Base-by-base conservation (phyloP, 1,284 basidiomycete genomes). In the Phlebopus sp. region DNA sequence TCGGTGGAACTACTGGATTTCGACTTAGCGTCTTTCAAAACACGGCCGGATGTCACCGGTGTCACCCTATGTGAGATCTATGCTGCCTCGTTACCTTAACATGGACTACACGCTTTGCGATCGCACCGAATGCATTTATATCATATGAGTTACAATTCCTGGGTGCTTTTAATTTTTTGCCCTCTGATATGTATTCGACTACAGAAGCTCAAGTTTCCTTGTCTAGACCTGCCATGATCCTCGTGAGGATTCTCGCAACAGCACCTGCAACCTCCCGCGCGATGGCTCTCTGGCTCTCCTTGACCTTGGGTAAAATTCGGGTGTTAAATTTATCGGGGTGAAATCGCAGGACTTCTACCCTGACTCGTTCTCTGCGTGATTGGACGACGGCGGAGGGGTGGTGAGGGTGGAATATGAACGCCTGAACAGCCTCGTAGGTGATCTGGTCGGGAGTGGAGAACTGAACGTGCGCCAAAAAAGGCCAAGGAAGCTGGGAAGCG, bases 311-410 rank as follows among this genome's bases (percentile, higher is more conserved):
- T 32, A 80, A 54, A 37, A 76, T 54, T 37, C 69, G 58, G 18
- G 55, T 39, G 44, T 69, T 56, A 53, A 79, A 74, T 56, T 76
- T 78, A 55, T 81, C 80, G 1, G 79, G 76, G 53, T 82, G 79
- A 69, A 76, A 81, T 14, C 68, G 68, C 36, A 78, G 55, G 30
- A 81, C 59, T 54, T 81, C 78, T 9, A 53, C 53, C 54, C 68
- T 73, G 54, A 79, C 51, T 14, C 62, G 59, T 34, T 73, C 71
- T 53, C 63, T 69, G 6, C 41, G 53, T 1, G 57, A 60, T 57
- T 71, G 76, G 2, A 57, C 59, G 42, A 59, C 54, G 5, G 50
- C 45, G 13, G 58, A 59, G 0, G 61, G 55, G 19, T 70, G 64
- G 13, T 52, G 51, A 5, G 68, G 62, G 46, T 70, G 62, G 38